Percentiles rank a stretch among this genome's conserved stretches.
Evolutionary conservation across 345 rosid species (phyloP).

Genomic region (Citrus glauca): DNA sequence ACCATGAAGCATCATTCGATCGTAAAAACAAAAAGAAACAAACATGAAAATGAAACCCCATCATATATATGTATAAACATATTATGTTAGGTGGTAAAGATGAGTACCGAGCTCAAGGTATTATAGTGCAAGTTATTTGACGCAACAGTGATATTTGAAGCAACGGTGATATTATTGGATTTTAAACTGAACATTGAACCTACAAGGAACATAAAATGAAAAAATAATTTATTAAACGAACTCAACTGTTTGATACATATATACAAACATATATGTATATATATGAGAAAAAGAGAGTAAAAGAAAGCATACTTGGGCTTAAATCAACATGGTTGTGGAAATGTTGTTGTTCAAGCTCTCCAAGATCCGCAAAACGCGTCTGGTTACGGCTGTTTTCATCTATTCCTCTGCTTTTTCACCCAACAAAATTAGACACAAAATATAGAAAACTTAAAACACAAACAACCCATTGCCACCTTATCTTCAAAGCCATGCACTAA

Average conservation of each 20-base stretch:
- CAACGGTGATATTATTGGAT: conserved; percentile 53
- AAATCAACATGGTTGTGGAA: conserved; percentile 67
- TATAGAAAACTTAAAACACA: neutral
- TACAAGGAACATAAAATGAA: conserved; percentile 6
- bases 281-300: neutral
- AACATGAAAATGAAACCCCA: neutral
- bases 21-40: neutral
- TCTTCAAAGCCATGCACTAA: conserved; percentile 11
- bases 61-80: neutral
- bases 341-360: conserved; percentile 77
- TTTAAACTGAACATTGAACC: conserved; percentile 56
- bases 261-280: neutral
- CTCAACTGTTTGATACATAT: neutral
- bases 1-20: neutral
- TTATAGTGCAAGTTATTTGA: conserved; percentile 50
- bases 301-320: conserved; percentile 59
- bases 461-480: neutral
- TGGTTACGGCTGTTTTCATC: conserved; percentile 37
- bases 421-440: conserved; percentile 10
- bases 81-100: conserved; percentile 15
- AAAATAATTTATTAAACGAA: neutral
- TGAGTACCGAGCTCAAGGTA: conserved; percentile 64
- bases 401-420: conserved; percentile 34
- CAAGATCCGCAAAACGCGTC: conserved; percentile 51
- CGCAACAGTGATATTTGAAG: conserved; percentile 45